Evolutionary conservation across 2,329 filamentous ascomycete species (phyloP).

Genomic region (Colletotrichum lindemuthianum): DNA sequence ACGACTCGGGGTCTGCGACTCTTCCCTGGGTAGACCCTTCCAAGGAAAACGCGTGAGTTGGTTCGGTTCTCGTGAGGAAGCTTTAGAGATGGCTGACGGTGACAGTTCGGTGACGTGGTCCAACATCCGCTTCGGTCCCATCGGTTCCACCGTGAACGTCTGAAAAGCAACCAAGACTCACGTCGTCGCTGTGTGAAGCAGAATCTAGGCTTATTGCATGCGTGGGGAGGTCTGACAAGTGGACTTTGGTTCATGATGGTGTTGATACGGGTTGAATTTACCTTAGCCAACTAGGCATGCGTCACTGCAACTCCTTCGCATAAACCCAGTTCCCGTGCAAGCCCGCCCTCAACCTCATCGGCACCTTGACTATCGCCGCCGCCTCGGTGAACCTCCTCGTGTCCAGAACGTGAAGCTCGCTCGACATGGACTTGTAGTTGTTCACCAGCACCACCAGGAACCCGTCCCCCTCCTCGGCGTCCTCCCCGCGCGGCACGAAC

Average conservation of each 20-base stretch:
- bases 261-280: too few species aligned
- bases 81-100: not conserved
- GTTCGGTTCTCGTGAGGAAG: not conserved
- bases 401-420: conserved; percentile 28
- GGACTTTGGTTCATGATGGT: not conserved
- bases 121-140: conserved; percentile 59
- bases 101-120: conserved; percentile 54
- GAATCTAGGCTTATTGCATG: not conserved
- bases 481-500: conserved; percentile 49
- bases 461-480: conserved; percentile 50
- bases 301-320: conserved; percentile 16
- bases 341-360: conserved; percentile 16
- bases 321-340: conserved; percentile 29
- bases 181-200: not conserved
- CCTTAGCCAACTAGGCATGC: not conserved
- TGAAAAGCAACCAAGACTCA: not conserved
- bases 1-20: not conserved
- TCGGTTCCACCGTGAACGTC: conserved; percentile 50
- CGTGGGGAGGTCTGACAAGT: not conserved
- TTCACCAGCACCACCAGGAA: conserved; percentile 48
- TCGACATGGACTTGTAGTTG: conserved; percentile 30
- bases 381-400: conserved; percentile 9
- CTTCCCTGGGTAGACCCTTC: not conserved
- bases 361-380: conserved; percentile 23
- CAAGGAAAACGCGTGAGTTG: not conserved